phyloP scores from a whole-genome alignment of 2,329 filamentous ascomycete species.

The Aspergillus puulaauensis region DNA sequence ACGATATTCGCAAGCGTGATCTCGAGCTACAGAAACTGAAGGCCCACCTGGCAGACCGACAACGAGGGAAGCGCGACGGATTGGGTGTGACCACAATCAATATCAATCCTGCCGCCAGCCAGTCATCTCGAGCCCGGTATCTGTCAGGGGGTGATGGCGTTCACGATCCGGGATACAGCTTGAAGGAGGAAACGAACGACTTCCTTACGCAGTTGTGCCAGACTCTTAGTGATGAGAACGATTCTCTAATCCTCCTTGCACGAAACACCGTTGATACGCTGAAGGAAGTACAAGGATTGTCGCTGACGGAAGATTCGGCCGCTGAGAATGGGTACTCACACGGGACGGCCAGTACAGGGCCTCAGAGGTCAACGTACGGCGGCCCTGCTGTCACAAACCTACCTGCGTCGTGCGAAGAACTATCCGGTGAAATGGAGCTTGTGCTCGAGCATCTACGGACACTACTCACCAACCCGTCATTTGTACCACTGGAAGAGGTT shows the following conservation, averaged over 20 bases:
- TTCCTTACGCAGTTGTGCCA: slow-evolving; percentile 84
- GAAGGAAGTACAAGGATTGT: slow-evolving; percentile 57
- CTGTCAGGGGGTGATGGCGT: slow-evolving; percentile 42
- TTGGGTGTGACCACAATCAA: slow-evolving; percentile 50
- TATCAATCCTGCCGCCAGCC: slow-evolving; percentile 43
- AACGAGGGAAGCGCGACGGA: slow-evolving; percentile 58
- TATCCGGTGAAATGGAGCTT: slow-evolving; percentile 71
- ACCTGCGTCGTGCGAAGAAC: slow-evolving; percentile 64
- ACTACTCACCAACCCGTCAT: slow-evolving; percentile 90
- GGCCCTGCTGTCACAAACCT: slow-evolving; percentile 41
- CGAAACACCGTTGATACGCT: slow-evolving; percentile 70
- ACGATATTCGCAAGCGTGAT: slow-evolving; percentile 87
- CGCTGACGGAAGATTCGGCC: slow-evolving; percentile 24
- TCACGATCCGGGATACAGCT: slow-evolving; percentile 61
- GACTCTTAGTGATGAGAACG: slow-evolving; percentile 87
- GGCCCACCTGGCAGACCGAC: slow-evolving; percentile 72
- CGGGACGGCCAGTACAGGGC: slow-evolving; percentile 20
- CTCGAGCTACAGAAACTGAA: slow-evolving; percentile 86
- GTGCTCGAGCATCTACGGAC: slow-evolving; percentile 79
- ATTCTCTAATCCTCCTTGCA: slow-evolving; percentile 71
- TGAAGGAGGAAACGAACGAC: slow-evolving; percentile 84
- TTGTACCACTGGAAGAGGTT: slow-evolving; percentile 92
- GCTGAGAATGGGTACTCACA: slow-evolving; percentile 33
- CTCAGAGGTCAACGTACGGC: slow-evolving; percentile 23
- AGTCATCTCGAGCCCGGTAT: slow-evolving; percentile 27